Percentiles rank a stretch among this genome's conserved stretches.
phyloP scores from a whole-genome alignment of 257 asterid species.

The Orobanche coerulescens region DNA sequence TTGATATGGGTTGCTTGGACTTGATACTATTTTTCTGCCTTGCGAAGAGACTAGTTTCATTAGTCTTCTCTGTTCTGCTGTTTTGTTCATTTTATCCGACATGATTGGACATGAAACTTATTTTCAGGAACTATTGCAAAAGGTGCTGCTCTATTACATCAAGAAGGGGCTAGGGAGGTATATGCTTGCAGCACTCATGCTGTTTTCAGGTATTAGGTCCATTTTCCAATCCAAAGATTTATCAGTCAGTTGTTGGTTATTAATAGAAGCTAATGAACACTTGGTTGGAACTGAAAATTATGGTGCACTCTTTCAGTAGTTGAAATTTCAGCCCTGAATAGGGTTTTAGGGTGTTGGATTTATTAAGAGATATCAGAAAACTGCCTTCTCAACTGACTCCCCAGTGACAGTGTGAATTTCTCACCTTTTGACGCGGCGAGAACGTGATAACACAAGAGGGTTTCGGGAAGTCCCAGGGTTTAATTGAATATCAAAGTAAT shows the following conservation, averaged over 20 bases:
- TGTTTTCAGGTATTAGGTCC: slow-evolving; percentile 64
- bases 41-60: not conserved
- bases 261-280: slow-evolving; percentile 2
- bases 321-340: not conserved
- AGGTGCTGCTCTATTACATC: slow-evolving; percentile 88
- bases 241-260: not conserved
- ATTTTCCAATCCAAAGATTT: not conserved
- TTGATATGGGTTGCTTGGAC: not conserved
- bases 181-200: slow-evolving; percentile 96
- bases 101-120: slow-evolving; percentile 11
- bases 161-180: slow-evolving; percentile 98
- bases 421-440: too few species aligned
- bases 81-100: slow-evolving; percentile 13
- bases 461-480: too few species aligned
- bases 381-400: not conserved
- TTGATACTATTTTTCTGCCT: not conserved
- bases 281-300: not conserved
- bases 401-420: not conserved
- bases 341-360: not conserved
- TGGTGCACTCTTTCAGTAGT: not conserved
- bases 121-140: slow-evolving; percentile 77
- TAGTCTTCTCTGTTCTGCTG: not conserved
- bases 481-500: too few species aligned
- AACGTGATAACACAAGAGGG: too few species aligned
- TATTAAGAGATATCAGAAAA: not conserved